Base-by-base conservation (phyloP, 495 filamentous ascomycete genomes). In the Penicillium flavigenum region DNA sequence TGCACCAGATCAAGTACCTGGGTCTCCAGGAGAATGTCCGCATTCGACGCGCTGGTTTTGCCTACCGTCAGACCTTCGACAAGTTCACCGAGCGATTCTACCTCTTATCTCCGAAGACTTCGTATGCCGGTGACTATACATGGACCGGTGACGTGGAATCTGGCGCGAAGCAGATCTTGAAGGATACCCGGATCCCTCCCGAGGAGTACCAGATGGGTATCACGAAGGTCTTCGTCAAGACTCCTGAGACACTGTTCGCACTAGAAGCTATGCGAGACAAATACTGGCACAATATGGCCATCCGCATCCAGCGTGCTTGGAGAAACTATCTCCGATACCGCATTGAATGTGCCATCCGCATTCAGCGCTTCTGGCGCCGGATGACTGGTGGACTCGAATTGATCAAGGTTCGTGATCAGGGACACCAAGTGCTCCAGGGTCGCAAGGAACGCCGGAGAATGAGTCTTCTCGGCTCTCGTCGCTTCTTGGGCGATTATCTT, bases 271-370 rank as follows among this genome's bases (percentile, higher is more conserved):
- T 99, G 94, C 83, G 95, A 59, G 95, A 98, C 69, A 82, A 89
- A 22, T 98, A 97, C 73, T 98, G 93, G 92, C 91, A 96, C 71
- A 99, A 98, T 74, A 98, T 99, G 94, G 93, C 94, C 7, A 96
- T 92, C 47, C 84, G 95, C 31, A 98, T 99, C 60, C 95, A 99
- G 70, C 84, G 95, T 57, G 93, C 94, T 60, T 99, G 95, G 95
- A 82, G 95, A 57, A 96, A 96, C 59, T 98, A 96, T 61, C 79
- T 98, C 36, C 84, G 92, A 12, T 97, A 98, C 70, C 82, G 95
- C 26, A 88, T 86, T 12, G 94, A 98, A 73, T 91, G 91, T 60
- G 94, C 94, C 10, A 96, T 86, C 22, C 83, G 95, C 7, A 98
- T 99, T 51, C 95, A 98, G 65, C 83, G 91, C 42, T 91, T 93